Base-by-base conservation (phyloP, 257 asterid genomes). In the Nicotiana noctiflora region DNA sequence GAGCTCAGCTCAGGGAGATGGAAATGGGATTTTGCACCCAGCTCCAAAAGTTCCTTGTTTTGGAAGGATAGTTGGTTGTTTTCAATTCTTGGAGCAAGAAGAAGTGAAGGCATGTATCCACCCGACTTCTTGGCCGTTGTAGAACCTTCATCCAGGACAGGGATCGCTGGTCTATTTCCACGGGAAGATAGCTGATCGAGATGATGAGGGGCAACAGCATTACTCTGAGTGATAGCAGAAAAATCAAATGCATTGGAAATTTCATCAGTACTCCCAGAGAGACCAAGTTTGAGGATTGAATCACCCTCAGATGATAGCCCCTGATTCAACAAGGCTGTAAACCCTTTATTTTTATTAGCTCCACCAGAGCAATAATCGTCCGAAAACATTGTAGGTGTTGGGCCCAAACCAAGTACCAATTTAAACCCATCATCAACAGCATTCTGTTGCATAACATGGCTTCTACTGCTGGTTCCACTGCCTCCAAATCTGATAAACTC, bases 71-170 rank as follows among this genome's bases (percentile, higher is more conserved):
- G 64, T 57, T 85, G 82, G 19, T 74, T 49, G 37, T 63, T 81
- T 21, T 85, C 91, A 77, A 70, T 79, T 81, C 92, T 88, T 52
- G 99, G 97, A 6, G 94, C 94, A 72, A 92, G 77, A 82, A 91
- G 88, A 63, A 95, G 96, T 3, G 88, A 86, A 7, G 94, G 88
- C 90, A 95, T 92, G 82, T 91, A 95, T 64, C 98, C 99, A 40
- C 97, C 97, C 0, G 98, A 92, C 88, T 88, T 91, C 93, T 90
- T 95, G 74, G 96, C 99, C 14, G 99, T 91, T 14, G 99, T 93
- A 44, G 99, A 95, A 76, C 99, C 99, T 90, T 93, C 99, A 31
- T 95, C 99, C 34, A 84, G 89, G 63, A 90, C 85, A 29, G 90
- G 93, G 74, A 85, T 27, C 2, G 79, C 77, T 44, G 66, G 64